Base-by-base conservation (phyloP, 805 yeast genomes). In the Candida quercuum region DNA sequence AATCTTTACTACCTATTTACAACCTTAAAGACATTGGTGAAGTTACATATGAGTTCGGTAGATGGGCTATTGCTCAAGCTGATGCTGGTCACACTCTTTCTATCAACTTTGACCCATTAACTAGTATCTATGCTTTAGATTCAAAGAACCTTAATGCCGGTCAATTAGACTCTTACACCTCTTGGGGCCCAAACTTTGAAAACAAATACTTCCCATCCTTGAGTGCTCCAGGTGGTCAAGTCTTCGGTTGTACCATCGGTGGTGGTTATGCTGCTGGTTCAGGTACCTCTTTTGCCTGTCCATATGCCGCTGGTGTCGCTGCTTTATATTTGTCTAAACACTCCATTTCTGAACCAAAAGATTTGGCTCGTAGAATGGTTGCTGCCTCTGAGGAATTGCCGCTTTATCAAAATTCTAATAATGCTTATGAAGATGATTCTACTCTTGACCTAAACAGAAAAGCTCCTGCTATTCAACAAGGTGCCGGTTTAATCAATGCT, bases 101-200 rank as follows among this genome's bases (percentile, higher is more conserved):
- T n/a, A 23, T 38, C 14, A 34, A 30, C 10, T 24, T 42, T 15
- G n/a, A 29, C n/a, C 22, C 25, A 5, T 10, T 10, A 30, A 22
- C 12, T 6, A 19, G 32, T 6, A 17, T 33, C 28, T 31, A 23
- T 5, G 36, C 31, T 18, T 35, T 22, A 5, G 33, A 37, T 1
- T 21, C 32, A 11, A 26, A 29, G 8, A 20, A 23, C 11, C 13
- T 41, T 9, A 28, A 33, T 16, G 35, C 47, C 28, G 47, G 47
- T 26, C 43, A 43, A 30, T 29, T 41, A 29, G 35, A 32, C 25
- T 43, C 22, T 32, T 46, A 30, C 35, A 23, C 41, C 5, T 38
- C 46, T n/a, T 40, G 43, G 47, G 49, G 49, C 28, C 49, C 49
- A 35, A 43, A 45, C 13, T 46, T 33, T 31, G 38, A 41, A 35